phyloP scores from a whole-genome alignment of 1,284 basidiomycete genomes.

The Stygiomarasmius scandens region DNA sequence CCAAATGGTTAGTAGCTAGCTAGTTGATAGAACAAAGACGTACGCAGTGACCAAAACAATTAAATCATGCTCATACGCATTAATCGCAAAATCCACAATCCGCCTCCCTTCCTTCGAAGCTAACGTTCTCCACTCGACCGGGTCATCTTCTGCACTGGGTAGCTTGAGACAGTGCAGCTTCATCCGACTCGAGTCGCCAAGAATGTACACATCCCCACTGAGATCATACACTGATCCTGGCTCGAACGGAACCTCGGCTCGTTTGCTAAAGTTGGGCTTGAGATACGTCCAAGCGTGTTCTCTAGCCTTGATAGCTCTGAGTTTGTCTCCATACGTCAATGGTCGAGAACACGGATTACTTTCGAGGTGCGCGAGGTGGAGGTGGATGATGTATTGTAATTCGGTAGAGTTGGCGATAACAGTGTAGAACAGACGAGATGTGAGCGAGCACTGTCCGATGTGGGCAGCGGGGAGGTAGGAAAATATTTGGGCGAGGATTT shows the following conservation, averaged over 20 bases:
- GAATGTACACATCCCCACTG: slow-evolving; percentile 42
- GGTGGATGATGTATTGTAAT: slow-evolving; percentile 40
- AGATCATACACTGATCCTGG: slow-evolving; percentile 48
- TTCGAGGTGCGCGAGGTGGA: slow-evolving; percentile 32
- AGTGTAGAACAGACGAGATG: slow-evolving; percentile 27
- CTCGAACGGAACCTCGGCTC: slow-evolving; percentile 29
- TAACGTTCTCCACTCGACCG: slow-evolving; percentile 37
- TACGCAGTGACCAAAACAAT: slow-evolving; percentile 43
- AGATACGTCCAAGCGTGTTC: slow-evolving; percentile 35
- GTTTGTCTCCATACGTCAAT: slow-evolving; percentile 31
- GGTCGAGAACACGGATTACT: slow-evolving; percentile 33
- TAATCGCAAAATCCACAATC: slow-evolving; percentile 43
- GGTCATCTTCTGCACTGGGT: slow-evolving; percentile 28
- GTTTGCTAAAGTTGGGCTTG: slow-evolving; percentile 26
- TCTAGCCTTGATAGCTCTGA: slow-evolving; percentile 27
- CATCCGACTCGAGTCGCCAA: slow-evolving; percentile 33
- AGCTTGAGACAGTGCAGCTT: slow-evolving; percentile 33
- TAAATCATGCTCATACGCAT: slow-evolving; percentile 50
- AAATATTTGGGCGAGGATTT: slow-evolving; percentile 40
- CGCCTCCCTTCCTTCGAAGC: slow-evolving; percentile 1
- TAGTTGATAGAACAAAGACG: slow-evolving; percentile 15
- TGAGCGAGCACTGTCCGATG: slow-evolving; percentile 29
- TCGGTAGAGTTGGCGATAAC: slow-evolving; percentile 30
- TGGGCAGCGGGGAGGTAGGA: slow-evolving; percentile 30
- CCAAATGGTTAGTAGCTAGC: background rate